Evolutionary conservation across 345 rosid species (phyloP).

Genomic region (Salix exigua): DNA sequence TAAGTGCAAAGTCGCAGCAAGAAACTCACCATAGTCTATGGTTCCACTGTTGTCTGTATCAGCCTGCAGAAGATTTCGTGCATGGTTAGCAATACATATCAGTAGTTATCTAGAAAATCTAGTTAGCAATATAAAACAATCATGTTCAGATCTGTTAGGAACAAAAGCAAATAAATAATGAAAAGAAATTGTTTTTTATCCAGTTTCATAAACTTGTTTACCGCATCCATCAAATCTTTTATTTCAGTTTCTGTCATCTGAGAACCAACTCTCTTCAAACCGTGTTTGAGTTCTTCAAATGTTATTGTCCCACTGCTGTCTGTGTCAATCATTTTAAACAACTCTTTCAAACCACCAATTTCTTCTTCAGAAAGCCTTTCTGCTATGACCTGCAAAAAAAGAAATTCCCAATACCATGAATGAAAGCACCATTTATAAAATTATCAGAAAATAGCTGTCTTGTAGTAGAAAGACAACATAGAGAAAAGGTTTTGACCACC

Average conservation of each 20-base stretch:
- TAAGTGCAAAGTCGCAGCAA: conserved; percentile 88
- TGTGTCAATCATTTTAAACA: conserved; percentile 92
- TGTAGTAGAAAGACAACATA: neutral
- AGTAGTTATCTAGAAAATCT: conserved; percentile 6
- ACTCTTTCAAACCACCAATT: conserved; percentile 88
- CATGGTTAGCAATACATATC: neutral
- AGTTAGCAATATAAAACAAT: neutral
- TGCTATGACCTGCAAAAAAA: conserved; percentile 72
- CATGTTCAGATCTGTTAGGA: neutral
- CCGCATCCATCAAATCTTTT: conserved; percentile 90
- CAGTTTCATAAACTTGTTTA: conserved; percentile 22
- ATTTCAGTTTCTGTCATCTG: conserved; percentile 87
- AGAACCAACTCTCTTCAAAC: conserved; percentile 81
- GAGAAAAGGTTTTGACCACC: neutral
- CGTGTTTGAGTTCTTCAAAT: conserved; percentile 81
- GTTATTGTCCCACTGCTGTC: conserved; percentile 91
- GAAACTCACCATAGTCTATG: conserved; percentile 86
- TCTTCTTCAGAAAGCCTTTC: conserved; percentile 98
- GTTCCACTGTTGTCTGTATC: conserved; percentile 91
- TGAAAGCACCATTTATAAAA: neutral
- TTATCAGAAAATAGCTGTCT: neutral
- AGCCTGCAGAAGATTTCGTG: conserved; percentile 49
- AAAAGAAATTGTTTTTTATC: neutral
- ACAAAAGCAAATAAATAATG: neutral
- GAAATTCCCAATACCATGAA: neutral